Evolutionary conservation across 2,329 filamentous ascomycete species (phyloP), one percentile per base, ranked within the genome.

Genomic region (Fusarium mundagurra): DNA sequence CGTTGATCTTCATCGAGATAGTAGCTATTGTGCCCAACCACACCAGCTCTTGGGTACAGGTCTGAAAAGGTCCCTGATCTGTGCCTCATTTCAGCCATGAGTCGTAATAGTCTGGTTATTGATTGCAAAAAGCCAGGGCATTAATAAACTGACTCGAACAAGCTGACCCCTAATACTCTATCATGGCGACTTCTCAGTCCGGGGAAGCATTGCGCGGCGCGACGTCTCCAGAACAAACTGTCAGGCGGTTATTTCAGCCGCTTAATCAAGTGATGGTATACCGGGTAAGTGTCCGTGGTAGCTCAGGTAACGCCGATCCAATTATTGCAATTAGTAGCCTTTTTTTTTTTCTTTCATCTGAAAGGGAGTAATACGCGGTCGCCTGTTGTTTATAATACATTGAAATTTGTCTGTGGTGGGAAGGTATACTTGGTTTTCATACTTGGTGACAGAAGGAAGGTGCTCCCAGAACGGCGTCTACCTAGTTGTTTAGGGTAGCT

Each of bases 171-270:
- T 72, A 36, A 59, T 17, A 34, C 58, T 57, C 50, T 45, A 41
- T 63, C 65, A 55, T 53, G 45, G 55, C 39, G 61, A 71, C 60
- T 59, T 67, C 29, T 38, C 67, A 70, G 68, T 72, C 77, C 43
- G 72, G 74, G 72, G 75, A 78, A 74, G 64, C 39, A 62, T 31
- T 55, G 8, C 44, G 67, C 70, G 63, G 64, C 72, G 72, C 62
- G 55, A 64, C 65, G 65, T 66, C 68, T 75, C 72, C 67, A 66
- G 64, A 69, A 63, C 55, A 75, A 69, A 69, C 54, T 64, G 53
- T 48, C 58, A 41, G 59, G 55, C 67, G 51, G 65, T 60, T 48
- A 53, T 65, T 54, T 55, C 51, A 54, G 54, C 54, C 38, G 41
- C 18, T 36, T 16, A 8, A 24, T 27, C 24, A n/a, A 36, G 14